phyloP scores from a whole-genome alignment of 2,329 filamentous ascomycete species.

The Cladophialophora immunda region DNA sequence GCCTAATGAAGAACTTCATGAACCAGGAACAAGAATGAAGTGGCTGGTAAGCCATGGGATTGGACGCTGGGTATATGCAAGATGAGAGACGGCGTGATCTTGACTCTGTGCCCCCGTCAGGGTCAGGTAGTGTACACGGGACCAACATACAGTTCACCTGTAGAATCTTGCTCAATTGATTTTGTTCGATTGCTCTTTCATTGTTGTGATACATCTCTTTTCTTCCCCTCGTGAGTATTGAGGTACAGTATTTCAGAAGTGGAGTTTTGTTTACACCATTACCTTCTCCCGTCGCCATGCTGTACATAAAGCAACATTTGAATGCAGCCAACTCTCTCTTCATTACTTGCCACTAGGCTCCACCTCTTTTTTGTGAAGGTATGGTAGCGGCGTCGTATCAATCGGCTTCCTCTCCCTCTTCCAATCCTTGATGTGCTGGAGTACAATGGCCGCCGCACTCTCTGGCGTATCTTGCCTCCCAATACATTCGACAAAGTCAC shows the following conservation, averaged over 20 bases:
- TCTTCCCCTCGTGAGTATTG: constrained; percentile 4
- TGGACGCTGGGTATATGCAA: constrained; percentile 34
- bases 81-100: constrained; percentile 38
- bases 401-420: constrained; percentile 62
- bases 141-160: background rate
- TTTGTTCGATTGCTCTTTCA: background rate
- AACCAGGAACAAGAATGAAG: constrained; percentile 33
- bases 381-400: constrained; percentile 51
- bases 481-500: constrained; percentile 96
- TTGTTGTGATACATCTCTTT: constrained; percentile 5
- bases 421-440: constrained; percentile 85
- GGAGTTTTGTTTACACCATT: constrained; percentile 27
- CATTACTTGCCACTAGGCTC: constrained; percentile 6
- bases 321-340: background rate
- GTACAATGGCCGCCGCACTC: constrained; percentile 81
- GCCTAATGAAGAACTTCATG: constrained; percentile 35
- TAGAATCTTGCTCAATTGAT: background rate
- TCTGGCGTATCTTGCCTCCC: constrained; percentile 93
- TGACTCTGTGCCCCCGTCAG: constrained; percentile 19
- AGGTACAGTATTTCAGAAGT: constrained; percentile 28
- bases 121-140: constrained; percentile 6
- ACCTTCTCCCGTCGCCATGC: constrained; percentile 29
- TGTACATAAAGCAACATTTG: background rate
- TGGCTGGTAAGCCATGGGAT: constrained; percentile 35
- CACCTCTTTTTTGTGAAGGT: constrained; percentile 29